Percentiles rank a stretch among this genome's conserved stretches.
Conservation (phyloP, 1,139 yeast species). For the Saccharomyces hybrid region DNA sequence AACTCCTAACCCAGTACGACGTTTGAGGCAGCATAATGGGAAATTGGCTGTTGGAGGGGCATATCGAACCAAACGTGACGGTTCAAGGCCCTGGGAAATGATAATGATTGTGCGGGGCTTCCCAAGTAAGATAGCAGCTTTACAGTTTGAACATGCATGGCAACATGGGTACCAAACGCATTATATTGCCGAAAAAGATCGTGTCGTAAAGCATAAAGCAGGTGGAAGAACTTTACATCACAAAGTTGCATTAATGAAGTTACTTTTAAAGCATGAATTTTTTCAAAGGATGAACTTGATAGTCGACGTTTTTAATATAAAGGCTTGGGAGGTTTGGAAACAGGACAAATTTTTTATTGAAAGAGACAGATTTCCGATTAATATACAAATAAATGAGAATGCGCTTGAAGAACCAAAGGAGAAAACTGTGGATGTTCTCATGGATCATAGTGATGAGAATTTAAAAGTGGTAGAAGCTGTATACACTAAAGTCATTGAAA, state of each 20-base stretch:
- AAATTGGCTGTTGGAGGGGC: constrained; percentile 61
- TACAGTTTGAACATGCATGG: constrained; percentile 70
- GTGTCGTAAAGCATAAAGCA: constrained; percentile 30
- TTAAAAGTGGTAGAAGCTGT: constrained; percentile 19
- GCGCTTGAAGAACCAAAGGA: constrained; percentile 10
- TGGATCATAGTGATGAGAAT: constrained; percentile 21
- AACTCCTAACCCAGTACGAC: constrained; percentile 61
- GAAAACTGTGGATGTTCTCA: constrained; percentile 15
- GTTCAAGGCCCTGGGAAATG: constrained; percentile 70
- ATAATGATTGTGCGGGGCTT: constrained; percentile 57
- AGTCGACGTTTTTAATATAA: constrained; percentile 37
- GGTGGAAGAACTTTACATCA: constrained; percentile 40
- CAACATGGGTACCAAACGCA: constrained; percentile 65
- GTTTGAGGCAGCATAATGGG: constrained; percentile 77
- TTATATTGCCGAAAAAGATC: constrained; percentile 39
- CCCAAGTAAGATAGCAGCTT: constrained; percentile 61
- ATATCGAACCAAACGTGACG: constrained; percentile 47
- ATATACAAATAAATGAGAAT: constrained; percentile 6
- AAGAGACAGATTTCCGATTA: neutral
- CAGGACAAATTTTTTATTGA: constrained; percentile 17
- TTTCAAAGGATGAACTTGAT: constrained; percentile 39
- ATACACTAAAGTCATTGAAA: constrained; percentile 14
- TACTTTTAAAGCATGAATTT: constrained; percentile 38
- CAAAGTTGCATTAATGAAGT: constrained; percentile 45
- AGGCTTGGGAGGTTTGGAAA: constrained; percentile 30